Conservation (phyloP, 306 rosid genomes). For the Arachis stenosperma region DNA sequence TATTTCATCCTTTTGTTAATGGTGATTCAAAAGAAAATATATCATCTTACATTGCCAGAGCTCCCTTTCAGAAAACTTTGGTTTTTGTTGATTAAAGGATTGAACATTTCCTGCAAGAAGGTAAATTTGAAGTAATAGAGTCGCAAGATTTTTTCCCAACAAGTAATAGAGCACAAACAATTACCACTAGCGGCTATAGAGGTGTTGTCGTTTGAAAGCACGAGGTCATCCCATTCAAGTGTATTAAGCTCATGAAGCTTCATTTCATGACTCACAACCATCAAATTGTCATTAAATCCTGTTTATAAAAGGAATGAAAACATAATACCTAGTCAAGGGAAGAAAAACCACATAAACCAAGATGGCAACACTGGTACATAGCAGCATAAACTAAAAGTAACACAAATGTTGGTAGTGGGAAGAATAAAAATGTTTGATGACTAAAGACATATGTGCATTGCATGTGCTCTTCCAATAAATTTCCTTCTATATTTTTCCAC, state of each 20-base stretch:
- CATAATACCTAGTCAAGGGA: constrained; percentile 29
- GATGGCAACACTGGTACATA: constrained; percentile 21
- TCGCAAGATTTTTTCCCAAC: constrained; percentile 33
- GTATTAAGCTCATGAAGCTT: constrained; percentile 90
- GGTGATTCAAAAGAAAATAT: not conserved
- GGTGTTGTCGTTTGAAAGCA: constrained; percentile 54
- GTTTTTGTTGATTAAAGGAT: constrained; percentile 55
- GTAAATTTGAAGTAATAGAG: constrained; percentile 22
- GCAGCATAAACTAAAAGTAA: constrained; percentile 6
- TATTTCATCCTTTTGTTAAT: no score
- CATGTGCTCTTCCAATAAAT: constrained; percentile 15
- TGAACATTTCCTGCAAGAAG: constrained; percentile 54
- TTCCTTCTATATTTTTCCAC: not conserved
- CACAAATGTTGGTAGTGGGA: not conserved
- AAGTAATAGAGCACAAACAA: constrained; percentile 29
- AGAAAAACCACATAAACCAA: constrained; percentile 24
- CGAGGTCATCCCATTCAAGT: constrained; percentile 96
- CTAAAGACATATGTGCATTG: constrained; percentile 12
- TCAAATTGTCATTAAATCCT: constrained; percentile 53
- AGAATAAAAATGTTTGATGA: constrained; percentile 9
- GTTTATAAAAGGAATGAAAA: constrained; percentile 45
- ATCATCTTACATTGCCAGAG: constrained; percentile 56
- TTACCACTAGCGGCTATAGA: constrained; percentile 67
- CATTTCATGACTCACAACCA: constrained; percentile 56
- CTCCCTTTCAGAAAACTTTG: constrained; percentile 52